These are phyloP conservation scores for Lycium barbarum DNA, from an alignment of 257 asterid genomes.

Conservation along the genomic window DNA sequence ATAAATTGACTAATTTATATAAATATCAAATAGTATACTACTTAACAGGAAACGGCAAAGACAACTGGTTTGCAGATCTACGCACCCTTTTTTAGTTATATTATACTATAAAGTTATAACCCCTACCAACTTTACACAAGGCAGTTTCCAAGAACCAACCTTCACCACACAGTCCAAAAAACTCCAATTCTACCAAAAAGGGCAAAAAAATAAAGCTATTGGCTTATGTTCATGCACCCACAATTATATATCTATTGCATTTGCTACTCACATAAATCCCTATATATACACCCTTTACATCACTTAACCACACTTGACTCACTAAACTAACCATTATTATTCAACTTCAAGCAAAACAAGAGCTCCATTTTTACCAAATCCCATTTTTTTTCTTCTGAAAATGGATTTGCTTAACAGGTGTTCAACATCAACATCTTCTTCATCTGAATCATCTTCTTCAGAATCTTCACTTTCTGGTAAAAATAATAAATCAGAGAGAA, in stretches of 20 bases:
- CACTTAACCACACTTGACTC: conserved; percentile 28
- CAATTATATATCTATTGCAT: not conserved
- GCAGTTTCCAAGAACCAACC: conserved; percentile 72
- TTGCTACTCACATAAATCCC: conserved; percentile 7
- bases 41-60: conserved; percentile 19
- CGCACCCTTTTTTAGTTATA: conserved; percentile 29
- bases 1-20: too few relatives aligned
- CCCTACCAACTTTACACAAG: conserved; percentile 64
- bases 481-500: conserved; percentile 47
- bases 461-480: conserved; percentile 50
- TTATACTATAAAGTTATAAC: conserved; percentile 32
- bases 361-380: not conserved
- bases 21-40: too few relatives aligned
- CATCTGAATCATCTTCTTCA: conserved; percentile 56
- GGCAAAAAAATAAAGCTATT: conserved; percentile 40
- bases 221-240: conserved; percentile 60
- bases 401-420: conserved; percentile 57
- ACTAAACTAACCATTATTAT: not conserved
- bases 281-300: conserved; percentile 38
- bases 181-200: conserved; percentile 28
- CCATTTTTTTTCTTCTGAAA: not conserved
- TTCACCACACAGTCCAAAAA: conserved; percentile 3
- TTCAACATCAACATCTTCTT: conserved; percentile 57
- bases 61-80: conserved; percentile 38
- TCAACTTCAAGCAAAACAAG: not conserved